phyloP scores from a whole-genome alignment of 2,329 filamentous ascomycete species.

The Fusarium sp. region DNA sequence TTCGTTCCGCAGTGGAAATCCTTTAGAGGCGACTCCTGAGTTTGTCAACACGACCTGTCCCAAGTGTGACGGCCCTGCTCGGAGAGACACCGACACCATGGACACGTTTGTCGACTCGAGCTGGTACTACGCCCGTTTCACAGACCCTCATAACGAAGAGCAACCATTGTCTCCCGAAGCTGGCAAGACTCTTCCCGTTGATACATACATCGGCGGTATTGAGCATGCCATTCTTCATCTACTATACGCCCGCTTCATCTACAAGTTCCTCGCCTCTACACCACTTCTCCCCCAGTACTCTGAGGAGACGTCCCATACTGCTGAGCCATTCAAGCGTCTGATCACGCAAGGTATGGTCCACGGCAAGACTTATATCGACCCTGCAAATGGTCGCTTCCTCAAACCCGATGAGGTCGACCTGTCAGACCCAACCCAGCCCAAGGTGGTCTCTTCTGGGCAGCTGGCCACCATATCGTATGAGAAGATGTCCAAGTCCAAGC shows the following conservation, averaged over 20 bases:
- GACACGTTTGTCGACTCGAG: constrained; percentile 96
- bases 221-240: constrained; percentile 93
- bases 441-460: constrained; percentile 71
- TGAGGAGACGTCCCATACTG: constrained; percentile 50
- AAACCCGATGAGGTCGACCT: constrained; percentile 80
- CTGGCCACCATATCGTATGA: constrained; percentile 76
- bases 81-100: constrained; percentile 93
- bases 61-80: constrained; percentile 75
- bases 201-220: constrained; percentile 89
- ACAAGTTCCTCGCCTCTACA: constrained; percentile 80
- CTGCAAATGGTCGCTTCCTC: constrained; percentile 79
- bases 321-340: constrained; percentile 85
- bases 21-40: constrained; percentile 75
- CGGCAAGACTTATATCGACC: constrained; percentile 83
- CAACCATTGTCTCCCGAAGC: constrained; percentile 71
- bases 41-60: constrained; percentile 85
- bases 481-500: constrained; percentile 96
- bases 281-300: constrained; percentile 57
- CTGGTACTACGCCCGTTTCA: constrained; percentile 90
- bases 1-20: constrained; percentile 78
- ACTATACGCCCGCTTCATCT: constrained; percentile 89
- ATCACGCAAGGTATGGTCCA: constrained; percentile 95
- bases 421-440: constrained; percentile 65
- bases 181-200: constrained; percentile 76
- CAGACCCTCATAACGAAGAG: constrained; percentile 74